Evolutionary conservation across 2,329 filamentous ascomycete species (phyloP), one percentile per base, ranked within the genome.

Genomic region (Xylariaceae sp.): DNA sequence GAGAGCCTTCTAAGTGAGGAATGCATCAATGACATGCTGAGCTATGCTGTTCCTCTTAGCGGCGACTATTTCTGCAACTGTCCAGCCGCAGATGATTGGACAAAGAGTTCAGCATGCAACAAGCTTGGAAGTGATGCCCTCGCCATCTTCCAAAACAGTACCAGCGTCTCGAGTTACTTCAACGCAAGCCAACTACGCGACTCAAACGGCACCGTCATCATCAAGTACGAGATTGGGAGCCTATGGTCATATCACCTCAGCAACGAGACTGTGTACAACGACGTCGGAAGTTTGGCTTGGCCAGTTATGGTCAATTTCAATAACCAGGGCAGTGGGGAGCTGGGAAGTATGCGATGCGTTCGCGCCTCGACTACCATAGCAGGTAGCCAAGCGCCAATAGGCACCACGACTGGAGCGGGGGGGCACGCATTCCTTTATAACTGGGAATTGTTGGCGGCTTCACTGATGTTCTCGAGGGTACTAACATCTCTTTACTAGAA

Each of bases 21-120:
- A 19, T 43, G 41, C 23, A 43, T 43, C 14, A 22, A 32, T 12
- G 34, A 37, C 16, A 37, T 43, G 22, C 19, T 36, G 34, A 16
- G 2, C 2, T 21, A 12, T 11, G 33, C 19, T 20, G 10, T 8
- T 10, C 16, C 10, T 7, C 19, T 7, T 8, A 37, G 8, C 34
- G 34, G 34, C 14, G 8, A 29, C 8, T n/a, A n/a, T n/a, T n/a
- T n/a, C n/a, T 29, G 25, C 25, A 29, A 14, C 25, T 29, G 25
- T 29, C 25, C 25, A 14, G 8, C 8, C 8, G 8, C 14, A 14
- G 8, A 8, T 29, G 8, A 8, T 29, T 29, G 8, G 8, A n/a
- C n/a, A n/a, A n/a, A n/a, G n/a, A n/a, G n/a, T n/a, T 29, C 25
- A 29, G 8, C 25, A 8, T 29, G 25, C 25, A 29, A 29, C 8